Evolutionary conservation across 805 yeast species (phyloP), one percentile per base, ranked within the genome.

Genomic region (Wickerhamiella lipophila): DNA sequence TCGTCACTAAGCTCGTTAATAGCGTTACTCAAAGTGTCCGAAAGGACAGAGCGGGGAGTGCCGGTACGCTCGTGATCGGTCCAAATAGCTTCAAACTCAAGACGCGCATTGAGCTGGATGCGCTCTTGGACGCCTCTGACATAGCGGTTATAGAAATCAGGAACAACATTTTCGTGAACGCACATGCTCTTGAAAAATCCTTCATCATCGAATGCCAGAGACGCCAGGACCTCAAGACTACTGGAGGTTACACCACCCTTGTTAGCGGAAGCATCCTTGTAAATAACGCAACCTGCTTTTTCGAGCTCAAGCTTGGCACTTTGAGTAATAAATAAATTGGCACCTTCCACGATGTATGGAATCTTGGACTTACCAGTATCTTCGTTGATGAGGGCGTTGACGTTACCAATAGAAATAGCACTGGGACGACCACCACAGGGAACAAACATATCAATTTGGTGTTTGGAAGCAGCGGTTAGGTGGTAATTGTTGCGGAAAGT

Each of bases 351-450:
- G 63, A 89, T 78, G 68, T 81, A 86, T 44, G 94, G 94, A 58
- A 92, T 74, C 56, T 76, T 70, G 18, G 83, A 66, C 66, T 81
- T 80, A 50, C 92, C 94, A 9, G 54, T 47, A 26, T 88, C 79
- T 59, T 78, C 78, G 64, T 83, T 85, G 56, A 92, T 76, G 58
- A 86, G 76, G 48, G 68, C 68, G 54, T 71, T 69, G 51, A 88
- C 92, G 60, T 83, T 92, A 65, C 78, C 81, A 55, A 88, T 78
- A 65, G 88, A 94, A 64, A 89, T 79, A 18, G 97, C 94, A 58
- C 84, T 89, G 52, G 98, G 98, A 68, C 98, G 82, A 58, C 98
- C 98, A 66, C 98, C 98, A 68, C 98, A 89, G 51, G 98, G 98
- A 39, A 88, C 96, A 68, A 92, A 88, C 61, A 89, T 70, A 59